Evolutionary conservation across 495 filamentous ascomycete species (phyloP), one percentile per base, ranked within the genome.

Genomic region (Recurvomyces mirabilis): DNA sequence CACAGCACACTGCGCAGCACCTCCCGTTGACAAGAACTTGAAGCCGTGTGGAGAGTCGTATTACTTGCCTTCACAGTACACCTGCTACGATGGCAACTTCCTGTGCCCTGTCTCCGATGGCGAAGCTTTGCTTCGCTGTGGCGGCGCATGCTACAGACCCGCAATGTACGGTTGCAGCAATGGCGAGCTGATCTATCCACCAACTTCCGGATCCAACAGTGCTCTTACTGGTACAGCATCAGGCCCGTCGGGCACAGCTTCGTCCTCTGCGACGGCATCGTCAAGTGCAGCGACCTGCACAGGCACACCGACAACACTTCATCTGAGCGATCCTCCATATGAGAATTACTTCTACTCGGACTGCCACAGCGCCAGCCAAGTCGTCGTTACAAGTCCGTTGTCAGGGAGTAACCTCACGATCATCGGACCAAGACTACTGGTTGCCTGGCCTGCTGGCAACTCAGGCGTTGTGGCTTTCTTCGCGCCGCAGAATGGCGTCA

Each of bases 371-470:
- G 64, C 65, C 22, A 66, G 62, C 22, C 77, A 81, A 49, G 72
- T 75, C 0, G 70, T 79, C 2, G 60, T 81, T 12, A 79, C 76
- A 4, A 73, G 61, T 46, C 74, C 76, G 4, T 55, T 67, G 0
- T 47, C 62, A n/a, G 60, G 68, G 26, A 76, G 68, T 55, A 64
- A 78, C 40, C 64, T 79, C 0, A 66, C 61, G 4, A 50, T 71
- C 30, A 76, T 77, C 42, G 56, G 65, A 1, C 74, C 75, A 15
- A 65, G 75, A 38, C 53, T 79, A 36, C 60, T 81, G 11, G 47
- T 80, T 31, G 77, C 77, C 10, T 81, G 77, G 77, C 75, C 77
- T 7, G 73, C 76, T 9, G 77, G 77, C 10, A 73, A 81, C 53
- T 79, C 75, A 42, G 77, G 77, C 22, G 63, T 69, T 22, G 65